phyloP scores from a whole-genome alignment of 768 basidiomycete species.

The Daedaleopsis sinensis region DNA sequence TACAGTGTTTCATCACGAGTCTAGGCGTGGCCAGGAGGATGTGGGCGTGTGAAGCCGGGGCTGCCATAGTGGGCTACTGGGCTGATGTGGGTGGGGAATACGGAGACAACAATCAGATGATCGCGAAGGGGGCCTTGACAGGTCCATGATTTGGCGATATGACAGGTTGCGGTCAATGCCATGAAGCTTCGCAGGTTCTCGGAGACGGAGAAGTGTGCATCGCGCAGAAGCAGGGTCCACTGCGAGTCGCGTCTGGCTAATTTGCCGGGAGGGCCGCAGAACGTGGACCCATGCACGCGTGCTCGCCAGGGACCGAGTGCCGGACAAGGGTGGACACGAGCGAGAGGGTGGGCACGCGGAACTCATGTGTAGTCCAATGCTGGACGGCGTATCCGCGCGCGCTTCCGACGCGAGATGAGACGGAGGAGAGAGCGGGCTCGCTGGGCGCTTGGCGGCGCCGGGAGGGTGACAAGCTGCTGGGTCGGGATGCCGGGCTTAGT shows the following conservation, averaged over 20 bases:
- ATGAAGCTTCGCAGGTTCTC: conserved; percentile 3
- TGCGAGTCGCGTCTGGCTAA: not conserved
- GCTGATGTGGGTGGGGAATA: conserved; percentile 11
- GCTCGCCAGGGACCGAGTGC: not conserved
- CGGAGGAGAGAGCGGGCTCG: conserved; percentile 1
- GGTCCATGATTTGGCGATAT: conserved; percentile 12
- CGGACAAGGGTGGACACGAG: conserved; percentile 9
- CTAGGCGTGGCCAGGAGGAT: not conserved
- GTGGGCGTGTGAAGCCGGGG: not conserved
- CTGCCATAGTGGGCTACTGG: not conserved
- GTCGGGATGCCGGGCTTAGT: conserved; percentile 23
- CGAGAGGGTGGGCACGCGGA: conserved; percentile 24
- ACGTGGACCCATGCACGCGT: not conserved
- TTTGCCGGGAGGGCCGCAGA: not conserved
- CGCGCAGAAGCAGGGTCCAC: not conserved
- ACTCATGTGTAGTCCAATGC: conserved; percentile 17
- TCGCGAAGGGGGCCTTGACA: conserved; percentile 17
- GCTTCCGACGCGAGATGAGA: conserved; percentile 4
- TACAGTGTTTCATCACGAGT: not conserved
- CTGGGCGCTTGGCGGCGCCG: not conserved
- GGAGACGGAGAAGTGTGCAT: not conserved
- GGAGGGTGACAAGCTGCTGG: not conserved
- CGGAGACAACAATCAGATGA: conserved; percentile 24
- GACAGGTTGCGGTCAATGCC: conserved; percentile 2
- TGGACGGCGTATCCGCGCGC: not conserved